Percentiles rank a stretch among this genome's conserved stretches.
These are phyloP conservation scores for Suillus cothurnatus DNA, from an alignment of 768 basidiomycete species.

Conservation along the genomic window DNA sequence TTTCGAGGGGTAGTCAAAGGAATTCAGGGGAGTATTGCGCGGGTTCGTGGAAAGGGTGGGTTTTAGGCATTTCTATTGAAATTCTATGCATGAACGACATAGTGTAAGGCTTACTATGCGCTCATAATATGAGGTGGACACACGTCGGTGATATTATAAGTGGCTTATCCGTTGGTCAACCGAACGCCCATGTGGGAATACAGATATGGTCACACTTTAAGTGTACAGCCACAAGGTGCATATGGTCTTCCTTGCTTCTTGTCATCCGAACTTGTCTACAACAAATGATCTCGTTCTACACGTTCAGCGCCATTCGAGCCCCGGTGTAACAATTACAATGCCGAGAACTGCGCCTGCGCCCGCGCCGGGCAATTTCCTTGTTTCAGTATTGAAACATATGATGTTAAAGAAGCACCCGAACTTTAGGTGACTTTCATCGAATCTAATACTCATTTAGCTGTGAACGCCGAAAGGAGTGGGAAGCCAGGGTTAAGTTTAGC, in stretches of 20 bases:
- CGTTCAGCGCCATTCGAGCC: background rate
- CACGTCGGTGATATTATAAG: background rate
- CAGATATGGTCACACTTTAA: background rate
- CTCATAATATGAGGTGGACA: too few relatives aligned
- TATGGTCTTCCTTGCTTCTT: background rate
- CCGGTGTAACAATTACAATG: background rate
- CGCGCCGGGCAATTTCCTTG: too few relatives aligned
- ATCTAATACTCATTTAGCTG: background rate
- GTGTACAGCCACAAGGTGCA: background rate
- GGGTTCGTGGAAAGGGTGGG: slow-evolving; percentile 45
- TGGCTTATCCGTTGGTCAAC: background rate
- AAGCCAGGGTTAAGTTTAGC: slow-evolving; percentile 38
- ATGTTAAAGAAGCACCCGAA: background rate
- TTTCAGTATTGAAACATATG: background rate
- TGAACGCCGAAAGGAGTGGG: slow-evolving; percentile 32
- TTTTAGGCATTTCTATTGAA: slow-evolving; percentile 23
- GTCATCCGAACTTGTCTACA: background rate
- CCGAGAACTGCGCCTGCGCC: background rate
- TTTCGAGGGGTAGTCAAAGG: slow-evolving; percentile 44
- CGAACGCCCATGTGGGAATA: background rate
- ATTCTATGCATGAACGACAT: background rate
- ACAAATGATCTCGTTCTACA: background rate
- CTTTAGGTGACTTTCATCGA: background rate
- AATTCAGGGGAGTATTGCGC: slow-evolving; percentile 42
- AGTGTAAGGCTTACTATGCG: background rate